Base-by-base conservation (phyloP, 164 flowering plant genomes). In the Liquidambar formosana region DNA sequence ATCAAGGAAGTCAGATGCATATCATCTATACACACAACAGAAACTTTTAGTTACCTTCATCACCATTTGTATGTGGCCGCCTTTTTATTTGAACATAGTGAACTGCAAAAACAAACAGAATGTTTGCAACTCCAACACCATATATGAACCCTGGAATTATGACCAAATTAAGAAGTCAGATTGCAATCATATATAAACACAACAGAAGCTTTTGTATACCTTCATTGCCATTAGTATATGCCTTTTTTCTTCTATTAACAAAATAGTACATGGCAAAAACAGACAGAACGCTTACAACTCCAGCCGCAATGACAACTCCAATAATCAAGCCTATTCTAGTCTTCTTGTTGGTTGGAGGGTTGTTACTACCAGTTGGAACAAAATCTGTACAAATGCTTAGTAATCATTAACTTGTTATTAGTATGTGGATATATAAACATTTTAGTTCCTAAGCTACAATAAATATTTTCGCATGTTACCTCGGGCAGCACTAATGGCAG, bases 401-500 rank as follows among this genome's bases (percentile, higher is more conserved):
- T 5, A 46, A 52, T 64, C 65, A 76, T 47, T 52, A 26, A 51
- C 21, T 52, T 57, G 19, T 14, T 48, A 33, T 66, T 18, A 54
- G 41, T 25, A 47, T 46, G 16, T n/a, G n/a, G n/a, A n/a, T n/a
- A n/a, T n/a, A 47, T 28, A 26, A 27, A n/a, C 28, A 13, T 15
- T 53, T n/a, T 53, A 22, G 15, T 4, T 65, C 27, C 21, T 67
- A 57, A 58, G 23, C 25, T n/a, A n/a, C 3, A 22, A 3, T 10
- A 5, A 58, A 27, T 27, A 69, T 15, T 27, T 56, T 64, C 54
- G 1, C 23, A 26, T n/a, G 15, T 67, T 86, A 93, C 99, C 77
- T 84, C 91, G 88, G 26, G 81, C 81, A 61, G 81, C 97, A 65
- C 86, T 89, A 72, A 95, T 77, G 26, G 99, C 96, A 59, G 97